Percentiles rank a stretch among this genome's conserved stretches.
Conservation (phyloP, 139 green algal species). For the Tetraselmis striata region DNA sequence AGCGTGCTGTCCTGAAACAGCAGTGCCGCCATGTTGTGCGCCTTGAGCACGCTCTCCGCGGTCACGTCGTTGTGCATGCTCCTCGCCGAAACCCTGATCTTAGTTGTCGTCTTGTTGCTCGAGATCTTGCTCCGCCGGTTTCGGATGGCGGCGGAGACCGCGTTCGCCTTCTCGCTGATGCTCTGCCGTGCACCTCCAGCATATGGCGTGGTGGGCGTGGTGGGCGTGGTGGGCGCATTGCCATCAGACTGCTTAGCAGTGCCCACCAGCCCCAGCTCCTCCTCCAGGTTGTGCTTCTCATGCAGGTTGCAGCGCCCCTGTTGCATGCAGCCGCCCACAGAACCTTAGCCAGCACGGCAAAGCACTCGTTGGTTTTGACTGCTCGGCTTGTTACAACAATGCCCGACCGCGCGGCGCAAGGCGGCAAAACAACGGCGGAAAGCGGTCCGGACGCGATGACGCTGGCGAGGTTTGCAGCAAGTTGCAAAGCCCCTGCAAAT, state of each 20-base stretch:
- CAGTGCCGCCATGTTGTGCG: background rate
- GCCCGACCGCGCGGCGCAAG: too few relatives aligned
- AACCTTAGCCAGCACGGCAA: too few relatives aligned
- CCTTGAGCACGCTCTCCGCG: background rate
- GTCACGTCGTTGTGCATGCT: background rate
- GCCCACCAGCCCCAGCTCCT: background rate
- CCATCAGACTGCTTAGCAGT: background rate
- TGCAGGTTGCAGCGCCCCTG: background rate
- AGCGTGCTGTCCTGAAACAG: background rate
- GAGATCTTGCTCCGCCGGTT: background rate
- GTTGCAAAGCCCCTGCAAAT: too few relatives aligned
- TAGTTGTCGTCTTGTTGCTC: background rate
- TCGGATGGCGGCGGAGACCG: background rate
- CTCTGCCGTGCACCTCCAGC: background rate
- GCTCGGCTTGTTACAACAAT: too few relatives aligned
- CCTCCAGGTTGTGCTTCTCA: background rate
- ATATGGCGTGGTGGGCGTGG: background rate
- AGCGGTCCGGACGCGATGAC: too few relatives aligned
- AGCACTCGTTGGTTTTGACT: too few relatives aligned
- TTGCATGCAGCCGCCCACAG: too few relatives aligned
- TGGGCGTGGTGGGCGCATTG: background rate
- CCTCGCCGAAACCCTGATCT: background rate
- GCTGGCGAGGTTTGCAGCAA: too few relatives aligned
- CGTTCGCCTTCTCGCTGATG: background rate
- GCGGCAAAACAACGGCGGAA: too few relatives aligned